phyloP scores from a whole-genome alignment of 2,329 filamentous ascomycete species.

The Colletotrichum australisinense region DNA sequence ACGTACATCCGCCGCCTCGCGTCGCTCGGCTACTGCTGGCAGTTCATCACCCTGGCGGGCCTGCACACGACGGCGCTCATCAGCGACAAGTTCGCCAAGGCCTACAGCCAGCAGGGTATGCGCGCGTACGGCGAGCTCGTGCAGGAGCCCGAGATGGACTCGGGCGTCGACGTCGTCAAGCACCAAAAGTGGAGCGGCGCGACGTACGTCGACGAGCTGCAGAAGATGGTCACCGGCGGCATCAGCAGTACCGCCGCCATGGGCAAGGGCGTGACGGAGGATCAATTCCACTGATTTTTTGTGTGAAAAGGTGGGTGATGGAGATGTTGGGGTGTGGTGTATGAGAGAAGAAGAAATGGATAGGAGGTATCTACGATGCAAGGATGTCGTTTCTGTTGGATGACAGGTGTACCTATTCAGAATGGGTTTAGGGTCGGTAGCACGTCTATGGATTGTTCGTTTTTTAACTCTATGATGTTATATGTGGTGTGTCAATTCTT shows the following conservation, averaged over 20 bases:
- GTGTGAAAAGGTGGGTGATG: neutral
- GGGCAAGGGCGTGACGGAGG: constrained; percentile 97
- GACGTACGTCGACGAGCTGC: constrained; percentile 91
- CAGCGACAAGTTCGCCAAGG: constrained; percentile 86
- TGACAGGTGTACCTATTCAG: constrained; percentile 17
- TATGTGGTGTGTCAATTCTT: neutral
- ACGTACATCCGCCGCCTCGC: constrained; percentile 96
- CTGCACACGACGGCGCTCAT: constrained; percentile 96
- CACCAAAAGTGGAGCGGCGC: constrained; percentile 99
- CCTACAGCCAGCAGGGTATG: constrained; percentile 88
- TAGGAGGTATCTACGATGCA: neutral
- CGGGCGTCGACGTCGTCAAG: constrained; percentile 92
- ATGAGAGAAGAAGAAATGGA: neutral
- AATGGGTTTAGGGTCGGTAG: constrained; percentile 1
- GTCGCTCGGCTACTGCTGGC: constrained; percentile 95
- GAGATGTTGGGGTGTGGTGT: neutral
- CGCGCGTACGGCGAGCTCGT: constrained; percentile 96
- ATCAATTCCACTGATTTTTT: constrained; percentile 80
- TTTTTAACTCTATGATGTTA: neutral
- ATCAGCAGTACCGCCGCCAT: constrained; percentile 93
- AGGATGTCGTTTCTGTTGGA: neutral
- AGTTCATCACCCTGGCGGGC: constrained; percentile 99
- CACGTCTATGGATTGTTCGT: constrained; percentile 6
- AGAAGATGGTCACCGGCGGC: constrained; percentile 97
- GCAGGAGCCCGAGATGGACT: constrained; percentile 96